Evolutionary conservation across 2,329 filamentous ascomycete genomes (phyloP).

Genomic region (Exserohilum turcica): DNA sequence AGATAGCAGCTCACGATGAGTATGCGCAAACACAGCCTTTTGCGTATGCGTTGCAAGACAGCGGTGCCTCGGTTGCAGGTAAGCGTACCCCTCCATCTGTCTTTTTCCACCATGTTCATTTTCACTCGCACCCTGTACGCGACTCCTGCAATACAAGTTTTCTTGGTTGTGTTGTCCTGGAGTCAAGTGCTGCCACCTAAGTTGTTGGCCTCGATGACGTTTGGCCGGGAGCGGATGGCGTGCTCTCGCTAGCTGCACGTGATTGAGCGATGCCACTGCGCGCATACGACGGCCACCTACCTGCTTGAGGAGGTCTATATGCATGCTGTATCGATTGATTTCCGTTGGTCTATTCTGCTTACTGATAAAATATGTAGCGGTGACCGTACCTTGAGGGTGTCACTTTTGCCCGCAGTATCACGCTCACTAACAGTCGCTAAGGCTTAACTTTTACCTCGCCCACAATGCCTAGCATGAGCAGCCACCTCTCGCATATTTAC

Average conservation of each 20-base stretch:
- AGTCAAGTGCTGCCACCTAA: constrained; percentile 14
- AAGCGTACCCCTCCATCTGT: constrained; percentile 19
- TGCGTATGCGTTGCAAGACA: constrained; percentile 30
- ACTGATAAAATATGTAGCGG: constrained; percentile 10
- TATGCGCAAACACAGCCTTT: constrained; percentile 24
- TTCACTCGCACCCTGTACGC: constrained; percentile 5
- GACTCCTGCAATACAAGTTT: constrained; percentile 4
- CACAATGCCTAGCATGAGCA: constrained; percentile 37
- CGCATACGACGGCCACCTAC: constrained; percentile 15
- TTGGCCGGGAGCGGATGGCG: constrained; percentile 25
- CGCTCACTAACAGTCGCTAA: constrained; percentile 35
- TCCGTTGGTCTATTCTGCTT: background rate
- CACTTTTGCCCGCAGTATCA: constrained; percentile 9
- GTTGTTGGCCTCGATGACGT: constrained; percentile 30
- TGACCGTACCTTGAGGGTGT: background rate
- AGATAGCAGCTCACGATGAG: constrained; percentile 20
- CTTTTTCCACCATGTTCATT: constrained; percentile 5
- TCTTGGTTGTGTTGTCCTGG: constrained; percentile 13
- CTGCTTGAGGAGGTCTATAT: constrained; percentile 28
- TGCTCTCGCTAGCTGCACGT: constrained; percentile 27
- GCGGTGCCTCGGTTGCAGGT: constrained; percentile 29
- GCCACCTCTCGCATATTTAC: constrained; percentile 30
- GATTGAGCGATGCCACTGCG: constrained; percentile 14
- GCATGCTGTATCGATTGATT: constrained; percentile 14
- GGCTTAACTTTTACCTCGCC: constrained; percentile 36